These are phyloP conservation scores for Ambrosia hybrid DNA, from an alignment of 140 eudicot species.

Conservation along the genomic window DNA sequence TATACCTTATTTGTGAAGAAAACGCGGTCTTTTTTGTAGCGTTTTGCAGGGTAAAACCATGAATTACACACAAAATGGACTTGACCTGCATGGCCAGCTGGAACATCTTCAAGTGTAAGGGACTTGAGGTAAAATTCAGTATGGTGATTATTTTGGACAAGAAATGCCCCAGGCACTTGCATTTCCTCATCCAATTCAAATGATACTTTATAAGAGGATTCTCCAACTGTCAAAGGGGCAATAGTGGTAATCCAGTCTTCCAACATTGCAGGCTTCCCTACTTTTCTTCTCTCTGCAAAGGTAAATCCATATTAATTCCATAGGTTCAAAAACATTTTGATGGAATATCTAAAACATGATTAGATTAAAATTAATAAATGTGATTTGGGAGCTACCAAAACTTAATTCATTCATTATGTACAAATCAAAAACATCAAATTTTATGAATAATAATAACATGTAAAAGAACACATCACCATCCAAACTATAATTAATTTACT, in stretches of 20 bases:
- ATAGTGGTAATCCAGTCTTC: slow-evolving; percentile 50
- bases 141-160: slow-evolving; percentile 52
- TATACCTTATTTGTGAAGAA: slow-evolving; percentile 80
- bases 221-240: slow-evolving; percentile 36
- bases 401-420: too few species aligned
- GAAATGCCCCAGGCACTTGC: slow-evolving; percentile 68
- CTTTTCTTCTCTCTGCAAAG: slow-evolving; percentile 26
- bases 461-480: too few species aligned
- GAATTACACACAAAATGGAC: slow-evolving; percentile 76
- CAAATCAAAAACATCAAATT: too few species aligned
- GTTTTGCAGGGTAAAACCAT: slow-evolving; percentile 65
- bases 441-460: too few species aligned
- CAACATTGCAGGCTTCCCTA: slow-evolving; percentile 46
- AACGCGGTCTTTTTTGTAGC: slow-evolving; percentile 54
- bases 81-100: slow-evolving; percentile 57
- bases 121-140: slow-evolving; percentile 72
- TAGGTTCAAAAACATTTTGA: too few species aligned
- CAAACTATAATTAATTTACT: too few species aligned
- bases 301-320: not conserved
- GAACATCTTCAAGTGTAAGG: slow-evolving; percentile 63
- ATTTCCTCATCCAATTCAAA: slow-evolving; percentile 59
- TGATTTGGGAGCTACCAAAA: too few species aligned
- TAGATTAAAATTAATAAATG: too few species aligned
- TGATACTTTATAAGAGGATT: slow-evolving; percentile 41
- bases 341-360: too few species aligned